Evolutionary conservation across 768 basidiomycete species (phyloP).

Genomic region (Mycena latifolia): DNA sequence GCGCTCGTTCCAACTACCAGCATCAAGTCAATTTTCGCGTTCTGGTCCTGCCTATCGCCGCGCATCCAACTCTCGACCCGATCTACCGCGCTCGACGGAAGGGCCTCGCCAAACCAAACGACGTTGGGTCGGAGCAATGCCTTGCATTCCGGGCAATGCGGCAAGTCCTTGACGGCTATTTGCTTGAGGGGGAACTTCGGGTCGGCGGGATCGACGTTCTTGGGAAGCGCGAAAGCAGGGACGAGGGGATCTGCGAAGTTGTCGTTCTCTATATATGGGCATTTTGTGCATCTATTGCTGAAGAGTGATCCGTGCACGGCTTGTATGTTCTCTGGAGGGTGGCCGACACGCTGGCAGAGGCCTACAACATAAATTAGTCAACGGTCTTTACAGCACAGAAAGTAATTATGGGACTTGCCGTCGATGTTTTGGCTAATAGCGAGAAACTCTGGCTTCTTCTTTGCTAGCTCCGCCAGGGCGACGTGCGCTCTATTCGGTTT

Average conservation of each 20-base stretch:
- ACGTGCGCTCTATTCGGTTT: conserved; percentile 13
- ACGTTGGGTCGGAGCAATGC: conserved; percentile 19
- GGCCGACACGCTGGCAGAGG: conserved; percentile 19
- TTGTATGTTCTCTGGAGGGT: conserved; percentile 19
- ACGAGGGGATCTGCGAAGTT: conserved; percentile 24
- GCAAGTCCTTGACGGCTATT: conserved; percentile 12
- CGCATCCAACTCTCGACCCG: conserved; percentile 16
- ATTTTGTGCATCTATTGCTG: conserved; percentile 20
- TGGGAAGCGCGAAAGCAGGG: conserved; percentile 15
- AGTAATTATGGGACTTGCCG: neutral
- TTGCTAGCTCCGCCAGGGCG: conserved; percentile 17
- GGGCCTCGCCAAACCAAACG: conserved; percentile 24
- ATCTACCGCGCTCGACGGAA: conserved; percentile 2
- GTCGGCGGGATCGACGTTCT: conserved; percentile 15
- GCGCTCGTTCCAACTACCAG: conserved; percentile 25
- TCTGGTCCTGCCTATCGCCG: neutral
- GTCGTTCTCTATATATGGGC: conserved; percentile 15
- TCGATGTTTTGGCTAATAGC: conserved; percentile 24
- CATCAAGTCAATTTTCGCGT: conserved; percentile 19
- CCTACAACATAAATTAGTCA: neutral
- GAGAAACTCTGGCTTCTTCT: conserved; percentile 12
- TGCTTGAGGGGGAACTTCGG: conserved; percentile 13
- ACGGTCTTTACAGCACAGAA: neutral
- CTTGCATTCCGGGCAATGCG: conserved; percentile 9
- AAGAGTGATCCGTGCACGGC: conserved; percentile 20